Conservation (phyloP, 2,329 filamentous ascomycete species). For the Neonectria ditissima region DNA sequence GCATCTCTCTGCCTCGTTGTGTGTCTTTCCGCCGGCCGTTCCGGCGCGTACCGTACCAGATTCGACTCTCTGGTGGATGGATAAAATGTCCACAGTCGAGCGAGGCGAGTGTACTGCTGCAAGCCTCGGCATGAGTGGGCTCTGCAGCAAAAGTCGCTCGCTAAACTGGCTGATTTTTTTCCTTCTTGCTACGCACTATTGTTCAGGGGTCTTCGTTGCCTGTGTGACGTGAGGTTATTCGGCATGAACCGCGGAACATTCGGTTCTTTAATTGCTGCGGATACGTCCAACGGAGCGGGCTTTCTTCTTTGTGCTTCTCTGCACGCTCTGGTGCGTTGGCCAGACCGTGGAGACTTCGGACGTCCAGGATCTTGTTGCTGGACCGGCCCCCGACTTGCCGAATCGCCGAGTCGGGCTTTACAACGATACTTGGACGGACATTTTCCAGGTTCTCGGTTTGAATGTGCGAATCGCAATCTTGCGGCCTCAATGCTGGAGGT, state of each 20-base stretch:
- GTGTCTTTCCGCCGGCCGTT: constrained; percentile 27
- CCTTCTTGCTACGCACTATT: background rate
- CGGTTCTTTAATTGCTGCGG: constrained; percentile 1
- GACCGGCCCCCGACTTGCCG: background rate
- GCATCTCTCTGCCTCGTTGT: constrained; percentile 14
- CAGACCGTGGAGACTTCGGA: background rate
- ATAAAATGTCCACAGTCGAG: constrained; percentile 2
- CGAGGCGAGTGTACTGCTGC: background rate
- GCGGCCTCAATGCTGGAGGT: background rate
- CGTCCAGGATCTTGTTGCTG: background rate
- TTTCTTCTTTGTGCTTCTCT: background rate
- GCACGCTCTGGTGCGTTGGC: background rate
- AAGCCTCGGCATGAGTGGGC: constrained; percentile 12
- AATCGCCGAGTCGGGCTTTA: background rate
- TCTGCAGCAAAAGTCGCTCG: constrained; percentile 16
- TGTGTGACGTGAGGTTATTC: constrained; percentile 20
- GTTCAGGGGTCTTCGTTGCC: background rate
- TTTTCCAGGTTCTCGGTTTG: background rate
- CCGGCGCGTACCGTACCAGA: constrained; percentile 15
- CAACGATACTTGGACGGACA: background rate
- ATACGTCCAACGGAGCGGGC: background rate
- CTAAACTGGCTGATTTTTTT: background rate
- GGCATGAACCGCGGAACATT: constrained; percentile 2
- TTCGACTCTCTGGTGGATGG: constrained; percentile 6
- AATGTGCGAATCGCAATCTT: background rate